These are phyloP conservation scores for Raffaelea deltoideospora DNA, from an alignment of 2,329 filamentous ascomycete genomes.

Conservation along the genomic window DNA sequence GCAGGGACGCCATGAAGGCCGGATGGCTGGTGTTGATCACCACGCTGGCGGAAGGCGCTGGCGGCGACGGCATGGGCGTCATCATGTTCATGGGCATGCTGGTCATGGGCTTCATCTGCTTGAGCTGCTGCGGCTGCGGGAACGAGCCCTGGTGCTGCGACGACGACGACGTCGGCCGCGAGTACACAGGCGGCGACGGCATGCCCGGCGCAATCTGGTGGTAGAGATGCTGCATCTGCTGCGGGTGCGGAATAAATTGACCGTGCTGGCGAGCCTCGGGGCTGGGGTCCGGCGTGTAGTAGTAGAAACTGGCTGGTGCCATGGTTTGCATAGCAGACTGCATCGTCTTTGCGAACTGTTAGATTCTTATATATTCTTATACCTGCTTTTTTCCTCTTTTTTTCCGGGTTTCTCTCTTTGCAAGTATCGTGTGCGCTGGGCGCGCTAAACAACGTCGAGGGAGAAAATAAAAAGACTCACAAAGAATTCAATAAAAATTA, in stretches of 20 bases:
- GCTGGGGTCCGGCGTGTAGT: constrained; percentile 67
- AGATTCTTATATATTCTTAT: no score
- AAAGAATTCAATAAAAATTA: no score
- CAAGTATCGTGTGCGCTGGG: no score
- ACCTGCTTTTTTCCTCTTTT: no score
- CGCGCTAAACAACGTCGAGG: no score
- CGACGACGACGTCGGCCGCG: constrained; percentile 48
- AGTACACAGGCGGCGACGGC: constrained; percentile 49
- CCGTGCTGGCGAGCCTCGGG: constrained; percentile 59
- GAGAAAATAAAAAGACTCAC: neutral
- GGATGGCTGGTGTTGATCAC: no score
- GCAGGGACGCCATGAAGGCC: no score
- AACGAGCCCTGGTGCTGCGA: no score
- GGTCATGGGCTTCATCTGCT: constrained; percentile 40
- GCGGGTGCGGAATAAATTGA: constrained; percentile 52
- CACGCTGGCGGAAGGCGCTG: constrained; percentile 24
- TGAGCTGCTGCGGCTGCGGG: constrained; percentile 13
- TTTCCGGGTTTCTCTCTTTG: no score
- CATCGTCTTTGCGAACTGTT: no score
- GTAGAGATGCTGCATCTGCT: constrained; percentile 33
- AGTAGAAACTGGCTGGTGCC: constrained; percentile 68
- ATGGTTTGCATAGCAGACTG: no score
- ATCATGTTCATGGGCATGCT: constrained; percentile 21
- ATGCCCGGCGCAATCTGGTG: constrained; percentile 41
- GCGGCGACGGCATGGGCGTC: constrained; percentile 2